These are phyloP conservation scores for Xylariaceae sp. DNA, from an alignment of 2,329 filamentous ascomycete genomes.

Conservation along the genomic window DNA sequence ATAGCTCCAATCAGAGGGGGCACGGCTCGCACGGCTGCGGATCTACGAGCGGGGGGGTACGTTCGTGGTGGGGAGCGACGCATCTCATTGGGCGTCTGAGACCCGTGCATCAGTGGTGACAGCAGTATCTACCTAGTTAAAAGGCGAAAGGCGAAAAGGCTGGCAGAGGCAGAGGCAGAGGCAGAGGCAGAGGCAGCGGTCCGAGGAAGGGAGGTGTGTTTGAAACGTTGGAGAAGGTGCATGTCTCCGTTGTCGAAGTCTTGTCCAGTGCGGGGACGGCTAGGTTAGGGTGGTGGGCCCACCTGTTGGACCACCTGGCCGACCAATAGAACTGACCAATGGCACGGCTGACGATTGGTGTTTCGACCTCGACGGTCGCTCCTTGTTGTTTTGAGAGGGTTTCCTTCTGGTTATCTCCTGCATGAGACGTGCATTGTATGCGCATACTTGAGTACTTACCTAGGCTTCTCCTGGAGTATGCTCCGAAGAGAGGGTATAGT, in stretches of 20 bases:
- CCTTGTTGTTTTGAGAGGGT: no score
- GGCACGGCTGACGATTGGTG: background rate
- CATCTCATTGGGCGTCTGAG: conserved; percentile 8
- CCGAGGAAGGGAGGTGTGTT: background rate
- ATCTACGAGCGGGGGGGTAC: conserved; percentile 1
- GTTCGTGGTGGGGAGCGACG: conserved; percentile 1
- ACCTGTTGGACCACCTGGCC: conserved; percentile 1
- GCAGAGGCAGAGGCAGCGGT: no score
- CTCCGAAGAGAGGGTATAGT: background rate
- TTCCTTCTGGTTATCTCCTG: background rate
- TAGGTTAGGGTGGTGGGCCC: conserved; percentile 11
- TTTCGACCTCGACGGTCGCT: no score
- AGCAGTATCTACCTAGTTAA: no score
- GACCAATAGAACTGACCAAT: conserved; percentile 10
- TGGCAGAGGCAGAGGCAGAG: conserved; percentile 1
- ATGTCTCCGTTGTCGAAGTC: background rate
- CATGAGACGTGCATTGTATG: background rate
- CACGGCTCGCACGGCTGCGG: conserved; percentile 13
- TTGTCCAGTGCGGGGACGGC: conserved; percentile 7
- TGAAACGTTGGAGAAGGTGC: background rate
- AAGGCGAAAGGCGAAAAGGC: conserved; percentile 6
- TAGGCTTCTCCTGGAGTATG: background rate
- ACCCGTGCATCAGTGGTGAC: background rate
- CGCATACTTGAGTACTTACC: no score
- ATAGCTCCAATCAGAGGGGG: conserved; percentile 10